phyloP scores from a whole-genome alignment of 192 early-diverging fungal genomes.

The Coemansia biformis region DNA sequence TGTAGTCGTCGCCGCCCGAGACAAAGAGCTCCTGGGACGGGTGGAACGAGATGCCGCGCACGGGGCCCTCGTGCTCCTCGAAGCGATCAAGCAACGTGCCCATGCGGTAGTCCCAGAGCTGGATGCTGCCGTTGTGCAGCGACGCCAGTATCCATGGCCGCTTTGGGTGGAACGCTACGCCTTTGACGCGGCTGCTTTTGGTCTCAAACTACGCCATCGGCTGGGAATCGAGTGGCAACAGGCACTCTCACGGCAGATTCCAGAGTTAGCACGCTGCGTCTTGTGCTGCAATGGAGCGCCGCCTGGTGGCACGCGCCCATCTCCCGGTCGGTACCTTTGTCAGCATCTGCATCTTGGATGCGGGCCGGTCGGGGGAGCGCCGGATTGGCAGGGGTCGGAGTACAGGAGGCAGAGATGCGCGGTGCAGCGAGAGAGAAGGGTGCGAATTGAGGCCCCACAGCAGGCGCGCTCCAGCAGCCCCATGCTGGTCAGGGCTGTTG shows the following conservation, averaged over 20 bases:
- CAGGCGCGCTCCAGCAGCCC: too few species aligned
- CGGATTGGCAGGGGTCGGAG: constrained; percentile 1
- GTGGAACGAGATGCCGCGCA: constrained; percentile 95
- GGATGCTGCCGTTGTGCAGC: constrained; percentile 94
- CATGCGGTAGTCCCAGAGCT: constrained; percentile 99
- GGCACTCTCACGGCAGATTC: too few species aligned
- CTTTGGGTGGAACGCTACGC: constrained; percentile 92
- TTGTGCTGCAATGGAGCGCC: not conserved
- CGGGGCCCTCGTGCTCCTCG: constrained; percentile 99
- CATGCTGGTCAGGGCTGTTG: too few species aligned
- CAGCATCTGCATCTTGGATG: constrained; percentile 16
- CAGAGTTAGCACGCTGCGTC: too few species aligned
- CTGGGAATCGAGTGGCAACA: too few species aligned
- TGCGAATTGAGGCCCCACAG: not conserved
- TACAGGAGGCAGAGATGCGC: not conserved
- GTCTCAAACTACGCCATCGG: constrained; percentile 93
- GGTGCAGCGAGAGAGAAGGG: not conserved
- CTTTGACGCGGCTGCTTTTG: constrained; percentile 97
- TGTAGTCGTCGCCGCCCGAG: constrained; percentile 98
- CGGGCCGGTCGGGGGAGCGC: not conserved
- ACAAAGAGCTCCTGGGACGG: constrained; percentile 95
- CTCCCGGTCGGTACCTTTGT: constrained; percentile 28
- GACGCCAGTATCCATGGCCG: constrained; percentile 98
- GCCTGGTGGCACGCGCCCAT: too few species aligned
- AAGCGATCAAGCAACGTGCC: constrained; percentile 95